These are phyloP conservation scores for Alternaria dauci DNA, from an alignment of 2,329 filamentous ascomycete genomes.

Conservation along the genomic window DNA sequence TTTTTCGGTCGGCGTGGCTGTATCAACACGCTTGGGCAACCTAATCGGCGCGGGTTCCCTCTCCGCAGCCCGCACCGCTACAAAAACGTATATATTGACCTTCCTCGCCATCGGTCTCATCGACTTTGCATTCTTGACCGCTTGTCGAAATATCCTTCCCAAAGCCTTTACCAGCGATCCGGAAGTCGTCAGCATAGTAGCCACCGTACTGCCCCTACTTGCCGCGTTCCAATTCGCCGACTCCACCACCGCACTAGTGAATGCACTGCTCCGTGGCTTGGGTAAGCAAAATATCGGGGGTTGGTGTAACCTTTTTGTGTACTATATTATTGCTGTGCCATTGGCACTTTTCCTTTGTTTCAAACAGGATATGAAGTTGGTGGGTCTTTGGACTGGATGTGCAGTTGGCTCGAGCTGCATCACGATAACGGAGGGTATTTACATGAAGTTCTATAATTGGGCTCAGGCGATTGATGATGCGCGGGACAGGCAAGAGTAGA, in stretches of 20 bases:
- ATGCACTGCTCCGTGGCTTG: slow-evolving; percentile 49
- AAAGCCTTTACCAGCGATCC: slow-evolving; percentile 48
- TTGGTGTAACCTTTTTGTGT: slow-evolving; percentile 50
- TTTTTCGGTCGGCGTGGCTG: slow-evolving; percentile 52
- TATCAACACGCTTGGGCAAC: slow-evolving; percentile 51
- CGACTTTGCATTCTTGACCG: slow-evolving; percentile 45
- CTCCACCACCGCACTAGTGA: slow-evolving; percentile 47
- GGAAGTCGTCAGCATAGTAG: slow-evolving; percentile 45
- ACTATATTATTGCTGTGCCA: slow-evolving; percentile 51
- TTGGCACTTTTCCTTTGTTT: slow-evolving; percentile 50
- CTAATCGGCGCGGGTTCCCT: slow-evolving; percentile 51
- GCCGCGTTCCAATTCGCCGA: slow-evolving; percentile 53
- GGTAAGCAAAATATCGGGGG: slow-evolving; percentile 52
- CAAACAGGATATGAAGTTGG: slow-evolving; percentile 44
- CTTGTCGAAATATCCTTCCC: slow-evolving; percentile 43
- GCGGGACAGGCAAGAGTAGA: slow-evolving; percentile 37
- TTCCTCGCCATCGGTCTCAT: slow-evolving; percentile 49
- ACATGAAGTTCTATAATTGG: slow-evolving; percentile 45
- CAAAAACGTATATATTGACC: slow-evolving; percentile 42
- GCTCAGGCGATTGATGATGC: slow-evolving; percentile 43
- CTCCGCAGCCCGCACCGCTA: slow-evolving; percentile 44
- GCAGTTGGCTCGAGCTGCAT: slow-evolving; percentile 46
- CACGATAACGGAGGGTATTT: slow-evolving; percentile 44
- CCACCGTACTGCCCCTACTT: slow-evolving; percentile 46
- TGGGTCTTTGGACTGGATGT: slow-evolving; percentile 51